Conservation (phyloP, 352 stramenopile genomes). For the Phytophthora europaea region DNA sequence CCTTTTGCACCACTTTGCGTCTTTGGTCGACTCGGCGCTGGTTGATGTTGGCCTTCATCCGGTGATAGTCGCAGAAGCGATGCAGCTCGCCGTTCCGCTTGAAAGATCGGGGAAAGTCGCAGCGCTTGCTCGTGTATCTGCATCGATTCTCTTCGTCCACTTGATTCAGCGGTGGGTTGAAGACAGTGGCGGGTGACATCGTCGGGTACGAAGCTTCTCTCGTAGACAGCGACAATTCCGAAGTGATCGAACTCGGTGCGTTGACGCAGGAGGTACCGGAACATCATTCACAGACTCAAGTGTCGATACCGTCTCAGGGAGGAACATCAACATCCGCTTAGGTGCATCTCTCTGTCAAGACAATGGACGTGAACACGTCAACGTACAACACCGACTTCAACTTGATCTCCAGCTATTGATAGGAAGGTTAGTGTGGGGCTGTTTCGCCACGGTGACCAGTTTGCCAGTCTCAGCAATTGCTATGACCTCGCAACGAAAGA, state of each 20-base stretch:
- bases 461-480: background rate
- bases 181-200: background rate
- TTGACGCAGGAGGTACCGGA: background rate
- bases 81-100: constrained; percentile 59
- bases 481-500: constrained; percentile 27
- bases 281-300: constrained; percentile 1
- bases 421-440: constrained; percentile 1
- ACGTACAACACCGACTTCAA: constrained; percentile 18
- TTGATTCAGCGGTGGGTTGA: constrained; percentile 5
- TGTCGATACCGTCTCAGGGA: background rate
- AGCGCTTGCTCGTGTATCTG: constrained; percentile 47
- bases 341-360: constrained; percentile 13
- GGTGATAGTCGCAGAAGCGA: constrained; percentile 39
- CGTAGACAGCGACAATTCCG: background rate
- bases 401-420: constrained; percentile 23
- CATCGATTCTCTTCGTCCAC: background rate
- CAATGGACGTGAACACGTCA: background rate
- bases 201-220: background rate
- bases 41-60: constrained; percentile 41
- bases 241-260: background rate
- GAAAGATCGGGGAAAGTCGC: constrained; percentile 38
- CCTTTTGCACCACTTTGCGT: constrained; percentile 8
- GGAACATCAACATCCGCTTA: constrained; percentile 13
- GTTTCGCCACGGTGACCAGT: background rate
- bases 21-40: constrained; percentile 31